These are phyloP conservation scores for Chlamydomonas reinhardtii DNA, from an alignment of 163 green algal genomes.

Conservation along the genomic window DNA sequence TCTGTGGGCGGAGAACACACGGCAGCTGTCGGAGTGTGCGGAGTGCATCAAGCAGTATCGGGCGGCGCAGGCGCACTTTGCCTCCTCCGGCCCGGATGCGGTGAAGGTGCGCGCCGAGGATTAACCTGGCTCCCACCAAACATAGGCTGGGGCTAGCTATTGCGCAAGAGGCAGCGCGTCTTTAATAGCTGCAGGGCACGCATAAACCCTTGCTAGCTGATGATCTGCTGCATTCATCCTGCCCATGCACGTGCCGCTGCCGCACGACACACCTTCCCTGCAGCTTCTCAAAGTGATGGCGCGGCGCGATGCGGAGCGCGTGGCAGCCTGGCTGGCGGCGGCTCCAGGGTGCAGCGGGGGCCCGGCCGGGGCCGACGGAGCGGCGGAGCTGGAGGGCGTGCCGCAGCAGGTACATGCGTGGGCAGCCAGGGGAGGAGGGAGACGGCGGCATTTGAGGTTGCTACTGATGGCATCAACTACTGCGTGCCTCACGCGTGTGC, in stretches of 20 bases:
- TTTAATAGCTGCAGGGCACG: too few relatives aligned
- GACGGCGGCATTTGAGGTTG: too few relatives aligned
- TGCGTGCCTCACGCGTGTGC: too few relatives aligned
- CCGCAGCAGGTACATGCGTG: neutral
- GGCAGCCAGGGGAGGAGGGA: neutral
- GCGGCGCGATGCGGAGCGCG: conserved; percentile 24
- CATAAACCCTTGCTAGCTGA: too few relatives aligned
- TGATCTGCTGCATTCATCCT: too few relatives aligned
- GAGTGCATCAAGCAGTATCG: conserved; percentile 38
- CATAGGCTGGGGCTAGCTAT: too few relatives aligned
- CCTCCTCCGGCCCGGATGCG: neutral
- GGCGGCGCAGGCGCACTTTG: neutral
- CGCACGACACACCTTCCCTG: too few relatives aligned
- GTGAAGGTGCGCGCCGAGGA: too few relatives aligned
- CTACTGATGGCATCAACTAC: too few relatives aligned
- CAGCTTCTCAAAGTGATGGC: conserved; percentile 12
- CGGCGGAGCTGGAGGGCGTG: neutral
- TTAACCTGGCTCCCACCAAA: too few relatives aligned
- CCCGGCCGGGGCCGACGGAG: neutral
- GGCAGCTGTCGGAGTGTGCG: conserved; percentile 5
- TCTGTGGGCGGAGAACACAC: conserved; percentile 5
- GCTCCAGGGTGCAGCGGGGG: neutral
- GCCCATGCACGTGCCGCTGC: too few relatives aligned
- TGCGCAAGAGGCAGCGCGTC: too few relatives aligned
- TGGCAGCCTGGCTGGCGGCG: conserved; percentile 19